Evolutionary conservation across 2,329 filamentous ascomycete species (phyloP).

Genomic region (Pezicula radicicola): DNA sequence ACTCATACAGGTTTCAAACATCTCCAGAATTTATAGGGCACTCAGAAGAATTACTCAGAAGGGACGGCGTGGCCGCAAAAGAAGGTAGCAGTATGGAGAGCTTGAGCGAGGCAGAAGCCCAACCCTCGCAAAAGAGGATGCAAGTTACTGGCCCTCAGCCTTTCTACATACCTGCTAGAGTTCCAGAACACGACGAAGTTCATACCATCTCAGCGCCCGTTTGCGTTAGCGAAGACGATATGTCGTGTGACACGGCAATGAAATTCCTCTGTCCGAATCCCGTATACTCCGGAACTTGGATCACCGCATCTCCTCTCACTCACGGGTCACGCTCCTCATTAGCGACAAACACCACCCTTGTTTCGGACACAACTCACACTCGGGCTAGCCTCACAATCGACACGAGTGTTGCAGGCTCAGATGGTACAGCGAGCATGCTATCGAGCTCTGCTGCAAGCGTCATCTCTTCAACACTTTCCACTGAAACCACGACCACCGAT

Average conservation of each 20-base stretch:
- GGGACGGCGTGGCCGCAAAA: conserved; percentile 30
- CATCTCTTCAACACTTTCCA: conserved; percentile 26
- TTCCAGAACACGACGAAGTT: conserved; percentile 23
- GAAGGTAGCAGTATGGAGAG: conserved; percentile 6
- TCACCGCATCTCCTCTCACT: conserved; percentile 20
- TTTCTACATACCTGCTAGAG: conserved; percentile 26
- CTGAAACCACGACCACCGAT: conserved; percentile 32
- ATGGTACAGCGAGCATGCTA: conserved; percentile 23
- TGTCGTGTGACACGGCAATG: conserved; percentile 19
- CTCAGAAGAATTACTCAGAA: conserved; percentile 24
- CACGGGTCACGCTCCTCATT: conserved; percentile 23
- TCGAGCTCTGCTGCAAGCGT: conserved; percentile 31
- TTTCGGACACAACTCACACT: conserved; percentile 1
- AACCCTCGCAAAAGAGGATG: conserved; percentile 12
- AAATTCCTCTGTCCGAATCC: conserved; percentile 24
- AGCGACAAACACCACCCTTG: conserved; percentile 17
- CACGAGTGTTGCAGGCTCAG: conserved; percentile 29
- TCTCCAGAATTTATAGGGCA: conserved; percentile 15
- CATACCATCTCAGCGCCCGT: conserved; percentile 6
- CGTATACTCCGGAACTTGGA: conserved; percentile 21
- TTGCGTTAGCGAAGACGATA: conserved; percentile 7
- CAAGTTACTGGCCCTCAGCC: conserved; percentile 17
- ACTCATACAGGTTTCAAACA: conserved; percentile 17
- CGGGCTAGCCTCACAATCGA: conserved; percentile 18
- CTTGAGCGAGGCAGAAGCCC: conserved; percentile 8